Evolutionary conservation across 352 stramenopile species (phyloP), one percentile per base, ranked within the genome.

Genomic region (Pythium diclinum): DNA sequence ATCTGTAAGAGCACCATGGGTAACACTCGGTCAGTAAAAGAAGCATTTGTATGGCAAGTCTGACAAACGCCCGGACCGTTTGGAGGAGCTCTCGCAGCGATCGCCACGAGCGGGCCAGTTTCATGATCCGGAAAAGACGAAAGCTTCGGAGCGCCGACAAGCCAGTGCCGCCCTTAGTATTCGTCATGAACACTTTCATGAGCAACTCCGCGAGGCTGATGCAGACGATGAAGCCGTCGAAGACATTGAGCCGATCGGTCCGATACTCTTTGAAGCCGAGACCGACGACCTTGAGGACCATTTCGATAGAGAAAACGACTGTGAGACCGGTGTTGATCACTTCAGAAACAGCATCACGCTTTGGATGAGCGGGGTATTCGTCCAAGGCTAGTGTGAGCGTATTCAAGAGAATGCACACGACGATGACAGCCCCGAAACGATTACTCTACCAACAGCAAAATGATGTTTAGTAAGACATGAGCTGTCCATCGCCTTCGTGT

Each of bases 41-140:
- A 17, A 47, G 40, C 40, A 30, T 52, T 23, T 10, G 10, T 3
- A 6, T 9, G 14, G 8, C 6, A 55, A 32, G 17, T n/a, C 2
- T 54, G 8, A 54, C 6, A 17, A 53, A n/a, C 34, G 23, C n/a
- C 17, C 72, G 21, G 60, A 82, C 72, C 69, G 88, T 97, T 49
- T 79, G 49, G 10, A 98, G 72, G 19, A 98, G 69, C 13, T 88
- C 77, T 13, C 88, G 83, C 32, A 98, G 67, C 1, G 83, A 94
- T 32, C 79, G 80, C 92, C 92, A 98, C n/a, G 83, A 82, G n/a
- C 85, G 79, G 10, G 91, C 89, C 17, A 98, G 83, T 58, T 97
- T 97, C 59, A 98, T 89, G 33, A 96, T 76, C 21, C 88, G 74
- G 59, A 96, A 92, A 28, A 96, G 68, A 3, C 88, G 74, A 57